A percentile compares a stretch with the other conserved stretches of the same genome.
These are phyloP conservation scores for Clarkia xantiana DNA, from an alignment of 345 rosid genomes.

Conservation along the genomic window DNA sequence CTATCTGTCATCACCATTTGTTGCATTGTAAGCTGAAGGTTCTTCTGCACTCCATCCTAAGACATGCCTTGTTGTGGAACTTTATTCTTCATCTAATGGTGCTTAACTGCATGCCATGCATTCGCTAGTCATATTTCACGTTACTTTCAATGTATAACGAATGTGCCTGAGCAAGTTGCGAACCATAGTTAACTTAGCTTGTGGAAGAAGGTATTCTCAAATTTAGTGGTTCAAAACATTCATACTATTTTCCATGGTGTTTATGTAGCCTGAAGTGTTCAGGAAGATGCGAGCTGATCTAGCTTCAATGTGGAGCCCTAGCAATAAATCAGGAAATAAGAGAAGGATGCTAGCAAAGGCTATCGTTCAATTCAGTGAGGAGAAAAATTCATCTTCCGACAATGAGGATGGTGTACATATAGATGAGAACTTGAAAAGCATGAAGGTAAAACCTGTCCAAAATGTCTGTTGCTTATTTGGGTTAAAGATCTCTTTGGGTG, in stretches of 20 bases:
- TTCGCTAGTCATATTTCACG: too few species aligned
- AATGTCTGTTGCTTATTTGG: constrained; percentile 4
- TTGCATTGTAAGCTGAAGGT: too few species aligned
- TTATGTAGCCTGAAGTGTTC: constrained; percentile 52
- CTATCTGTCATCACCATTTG: too few species aligned
- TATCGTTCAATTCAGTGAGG: constrained; percentile 12
- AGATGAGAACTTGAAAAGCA: constrained; percentile 22
- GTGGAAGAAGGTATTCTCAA: too few species aligned
- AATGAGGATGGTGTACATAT: constrained; percentile 8
- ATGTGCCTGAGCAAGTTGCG: too few species aligned
- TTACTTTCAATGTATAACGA: too few species aligned
- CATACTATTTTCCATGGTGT: not conserved
- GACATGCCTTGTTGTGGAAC: not conserved
- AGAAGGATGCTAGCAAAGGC: constrained; percentile 30
- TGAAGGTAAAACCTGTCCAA: constrained; percentile 25
- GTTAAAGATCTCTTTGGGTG: not conserved
- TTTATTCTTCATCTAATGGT: too few species aligned
- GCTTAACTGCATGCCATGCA: too few species aligned
- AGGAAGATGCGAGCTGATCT: constrained; percentile 50
- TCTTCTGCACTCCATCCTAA: not conserved
- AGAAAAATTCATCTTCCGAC: constrained; percentile 9
- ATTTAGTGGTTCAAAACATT: not conserved
- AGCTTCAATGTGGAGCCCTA: constrained; percentile 56
- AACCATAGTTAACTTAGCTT: too few species aligned
- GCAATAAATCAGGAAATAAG: constrained; percentile 24